Evolutionary conservation across 192 early-diverging fungal species (phyloP).

Genomic region (Backusella tarrabulga): DNA sequence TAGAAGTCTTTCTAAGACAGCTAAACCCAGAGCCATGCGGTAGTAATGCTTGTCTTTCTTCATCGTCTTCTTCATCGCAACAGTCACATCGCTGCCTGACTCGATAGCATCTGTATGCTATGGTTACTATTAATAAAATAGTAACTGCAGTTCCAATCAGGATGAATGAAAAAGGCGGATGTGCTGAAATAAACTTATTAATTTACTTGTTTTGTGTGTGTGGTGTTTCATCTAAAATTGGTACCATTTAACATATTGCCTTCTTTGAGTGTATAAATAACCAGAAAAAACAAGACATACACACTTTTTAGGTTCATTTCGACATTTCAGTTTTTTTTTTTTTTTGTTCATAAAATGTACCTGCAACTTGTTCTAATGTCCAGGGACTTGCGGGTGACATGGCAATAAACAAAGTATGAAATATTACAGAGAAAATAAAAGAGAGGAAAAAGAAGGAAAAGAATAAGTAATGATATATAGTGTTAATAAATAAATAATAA

Average conservation of each 20-base stretch:
- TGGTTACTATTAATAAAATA: background rate
- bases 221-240: background rate
- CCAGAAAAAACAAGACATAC: background rate
- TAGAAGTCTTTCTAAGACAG: conserved; percentile 9
- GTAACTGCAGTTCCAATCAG: background rate
- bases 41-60: conserved; percentile 12
- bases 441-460: background rate
- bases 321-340: background rate
- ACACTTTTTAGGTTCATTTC: background rate
- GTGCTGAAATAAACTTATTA: background rate
- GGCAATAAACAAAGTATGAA: background rate
- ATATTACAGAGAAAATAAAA: background rate
- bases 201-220: background rate
- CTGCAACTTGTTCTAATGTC: conserved; percentile 6
- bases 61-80: conserved; percentile 15
- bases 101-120: conserved; percentile 2
- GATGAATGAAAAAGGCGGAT: background rate
- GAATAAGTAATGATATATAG: background rate
- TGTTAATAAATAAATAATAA: background rate
- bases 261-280: background rate
- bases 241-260: background rate
- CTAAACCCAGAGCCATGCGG: background rate
- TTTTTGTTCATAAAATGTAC: background rate
- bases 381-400: background rate
- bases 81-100: background rate